Base-by-base conservation (phyloP, 2,329 filamentous ascomycete species). In the Microdochium bolleyi region DNA sequence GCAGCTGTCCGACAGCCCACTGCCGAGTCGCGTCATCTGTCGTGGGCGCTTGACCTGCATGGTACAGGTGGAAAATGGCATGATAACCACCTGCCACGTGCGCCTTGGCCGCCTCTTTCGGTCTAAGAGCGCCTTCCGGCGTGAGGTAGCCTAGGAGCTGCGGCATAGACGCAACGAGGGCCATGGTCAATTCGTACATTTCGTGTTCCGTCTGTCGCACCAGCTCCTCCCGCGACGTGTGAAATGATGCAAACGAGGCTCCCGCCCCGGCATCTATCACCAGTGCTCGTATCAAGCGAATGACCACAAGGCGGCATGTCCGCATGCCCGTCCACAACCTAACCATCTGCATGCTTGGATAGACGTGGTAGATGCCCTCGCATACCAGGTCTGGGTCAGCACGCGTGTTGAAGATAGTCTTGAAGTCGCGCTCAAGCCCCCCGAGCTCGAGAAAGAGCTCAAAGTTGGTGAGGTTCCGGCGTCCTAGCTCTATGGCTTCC, bases 121-220 rank as follows among this genome's bases (percentile, higher is more conserved):
- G 19, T 24, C 8, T 7, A 5, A 46, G 3, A 10, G 41, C 16
- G 14, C 41, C 41, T 7, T 46, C 41, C 3, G n/a, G 9, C 5
- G 16, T 7, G 7, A 46, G 13, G 41, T 46, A 55, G n/a, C 53
- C 53, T n/a, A 55, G 51, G 37, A 55, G 52, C 48, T 55, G 50
- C 14, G 53, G 53, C 48, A 53, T 49, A 4, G 53, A 53, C 2
- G 53, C 51, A 14, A 53, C 38, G n/a, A 55, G 50, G 13, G 37
- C 51, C 24, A 50, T 49, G 14, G 37, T 48, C 48, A 55, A 24
- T 14, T 52, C 51, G 21, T 27, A 37, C 16, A 51, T 34, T 16
- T 49, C 49, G 19, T 27, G 19, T 3, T 25, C 37, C 9, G 30
- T 27, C 19, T 38, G 30, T 21, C 8, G 8, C 9, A 46, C 8